Conservation (phyloP, 192 early-diverging fungal species). For the Phlyctochytrium planicorne region DNA sequence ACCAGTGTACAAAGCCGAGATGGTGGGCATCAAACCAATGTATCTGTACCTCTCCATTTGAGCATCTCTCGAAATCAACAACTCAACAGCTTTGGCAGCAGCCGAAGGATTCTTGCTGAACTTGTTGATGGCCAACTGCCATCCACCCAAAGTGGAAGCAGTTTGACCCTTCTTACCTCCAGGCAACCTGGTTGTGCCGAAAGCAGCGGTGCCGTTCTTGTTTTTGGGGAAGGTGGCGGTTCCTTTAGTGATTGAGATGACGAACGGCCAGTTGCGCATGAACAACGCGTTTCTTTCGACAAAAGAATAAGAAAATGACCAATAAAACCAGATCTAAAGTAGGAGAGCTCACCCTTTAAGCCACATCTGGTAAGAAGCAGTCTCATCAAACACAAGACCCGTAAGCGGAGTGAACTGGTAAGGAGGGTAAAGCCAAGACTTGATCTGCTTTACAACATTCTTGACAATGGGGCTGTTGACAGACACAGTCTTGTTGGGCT, state of each 20-base stretch:
- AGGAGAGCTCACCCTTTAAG: background rate
- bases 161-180: background rate
- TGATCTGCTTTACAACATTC: slow-evolving; percentile 3
- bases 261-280: slow-evolving; percentile 22
- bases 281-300: slow-evolving; percentile 15
- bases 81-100: background rate
- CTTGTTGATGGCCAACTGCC: slow-evolving; percentile 33
- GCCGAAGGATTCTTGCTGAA: slow-evolving; percentile 15
- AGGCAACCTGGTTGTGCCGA: background rate
- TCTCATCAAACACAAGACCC: background rate
- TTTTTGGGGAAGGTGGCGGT: background rate
- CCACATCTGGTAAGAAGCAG: background rate
- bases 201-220: background rate
- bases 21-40: slow-evolving; percentile 12
- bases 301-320: background rate
- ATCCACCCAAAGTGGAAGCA: slow-evolving; percentile 26
- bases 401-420: background rate
- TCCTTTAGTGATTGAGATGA: background rate
- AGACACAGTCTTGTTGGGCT: slow-evolving; percentile 9
- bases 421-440: slow-evolving; percentile 1
- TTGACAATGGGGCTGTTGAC: slow-evolving; percentile 4
- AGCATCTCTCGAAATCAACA: background rate
- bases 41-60: background rate
- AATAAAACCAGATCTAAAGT: background rate
- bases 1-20: slow-evolving; percentile 18